A percentile compares a stretch with the other conserved stretches of the same genome.
These are phyloP conservation scores for Tritrichomonas musculus DNA, from an alignment of 208 protist genomes.

Conservation along the genomic window DNA sequence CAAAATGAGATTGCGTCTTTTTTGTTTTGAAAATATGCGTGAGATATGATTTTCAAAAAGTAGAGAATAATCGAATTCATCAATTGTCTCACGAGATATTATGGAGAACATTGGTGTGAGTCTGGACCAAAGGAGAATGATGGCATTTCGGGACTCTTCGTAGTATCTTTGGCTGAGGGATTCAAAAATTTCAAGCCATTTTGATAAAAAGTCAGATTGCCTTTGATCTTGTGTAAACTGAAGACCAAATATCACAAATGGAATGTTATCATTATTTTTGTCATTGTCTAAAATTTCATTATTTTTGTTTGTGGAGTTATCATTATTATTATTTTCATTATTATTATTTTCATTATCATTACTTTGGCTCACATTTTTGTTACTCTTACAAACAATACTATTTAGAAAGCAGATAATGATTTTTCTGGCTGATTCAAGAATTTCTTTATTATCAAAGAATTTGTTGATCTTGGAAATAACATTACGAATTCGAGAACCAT, in stretches of 20 bases:
- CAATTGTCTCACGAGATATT: neutral
- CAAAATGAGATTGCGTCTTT: neutral
- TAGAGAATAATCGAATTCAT: neutral
- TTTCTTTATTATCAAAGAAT: neutral
- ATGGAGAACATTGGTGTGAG: neutral
- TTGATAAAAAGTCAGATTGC: too few relatives aligned
- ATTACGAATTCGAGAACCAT: neutral
- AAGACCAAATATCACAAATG: too few relatives aligned
- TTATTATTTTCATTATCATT: neutral
- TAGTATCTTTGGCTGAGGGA: too few relatives aligned
- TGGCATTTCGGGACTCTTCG: too few relatives aligned
- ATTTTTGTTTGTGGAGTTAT: too few relatives aligned
- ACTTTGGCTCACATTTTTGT: too few relatives aligned
- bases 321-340: neutral
- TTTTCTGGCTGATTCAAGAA: neutral
- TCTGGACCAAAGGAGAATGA: neutral
- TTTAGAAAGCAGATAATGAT: too few relatives aligned
- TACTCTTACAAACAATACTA: too few relatives aligned
- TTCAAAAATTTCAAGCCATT: too few relatives aligned
- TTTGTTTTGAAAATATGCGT: neutral
- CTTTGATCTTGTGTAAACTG: too few relatives aligned
- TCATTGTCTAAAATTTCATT: too few relatives aligned
- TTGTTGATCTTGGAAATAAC: neutral
- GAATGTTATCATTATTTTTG: too few relatives aligned
- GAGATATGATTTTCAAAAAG: neutral